A percentile compares a stretch with the other conserved stretches of the same genome.
Conservation (phyloP, 768 basidiomycete species). For the Boletus sp. region DNA sequence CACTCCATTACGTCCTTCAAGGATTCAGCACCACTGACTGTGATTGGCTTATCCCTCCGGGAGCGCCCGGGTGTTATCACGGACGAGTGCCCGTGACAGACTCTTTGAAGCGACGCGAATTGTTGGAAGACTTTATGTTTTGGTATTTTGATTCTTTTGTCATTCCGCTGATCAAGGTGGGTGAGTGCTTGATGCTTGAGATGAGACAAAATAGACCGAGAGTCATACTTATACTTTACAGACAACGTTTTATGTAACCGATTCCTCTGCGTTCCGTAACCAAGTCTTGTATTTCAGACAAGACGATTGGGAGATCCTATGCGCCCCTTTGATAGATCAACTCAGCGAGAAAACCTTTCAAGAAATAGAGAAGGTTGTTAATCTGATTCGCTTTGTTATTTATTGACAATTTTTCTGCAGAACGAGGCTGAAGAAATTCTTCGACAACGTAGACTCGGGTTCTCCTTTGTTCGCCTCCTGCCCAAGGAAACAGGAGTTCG, state of each 20-base stretch:
- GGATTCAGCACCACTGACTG: slow-evolving; percentile 71
- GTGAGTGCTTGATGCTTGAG: slow-evolving; percentile 12
- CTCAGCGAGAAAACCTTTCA: slow-evolving; percentile 69
- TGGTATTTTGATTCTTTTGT: slow-evolving; percentile 94
- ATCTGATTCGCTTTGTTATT: background rate
- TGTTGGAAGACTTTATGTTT: slow-evolving; percentile 85
- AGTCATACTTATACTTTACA: slow-evolving; percentile 26
- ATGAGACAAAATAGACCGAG: background rate
- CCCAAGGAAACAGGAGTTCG: slow-evolving; percentile 95
- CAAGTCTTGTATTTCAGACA: slow-evolving; percentile 89
- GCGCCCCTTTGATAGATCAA: slow-evolving; percentile 75
- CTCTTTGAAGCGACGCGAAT: slow-evolving; percentile 68
- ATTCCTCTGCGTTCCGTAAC: slow-evolving; percentile 82
- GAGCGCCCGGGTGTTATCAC: slow-evolving; percentile 36
- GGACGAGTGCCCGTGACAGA: slow-evolving; percentile 61
- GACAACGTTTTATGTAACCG: slow-evolving; percentile 94
- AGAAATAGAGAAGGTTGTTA: slow-evolving; percentile 58
- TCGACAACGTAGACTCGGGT: slow-evolving; percentile 71
- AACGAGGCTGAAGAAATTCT: slow-evolving; percentile 61
- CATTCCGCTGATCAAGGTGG: slow-evolving; percentile 71
- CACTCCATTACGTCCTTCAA: slow-evolving; percentile 74
- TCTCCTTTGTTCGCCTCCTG: slow-evolving; percentile 81
- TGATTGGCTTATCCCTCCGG: slow-evolving; percentile 67
- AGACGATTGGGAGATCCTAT: slow-evolving; percentile 87
- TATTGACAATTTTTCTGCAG: slow-evolving; percentile 35